These are phyloP conservation scores for Fraxinus excelsior DNA, from an alignment of 257 asterid genomes.

Conservation along the genomic window DNA sequence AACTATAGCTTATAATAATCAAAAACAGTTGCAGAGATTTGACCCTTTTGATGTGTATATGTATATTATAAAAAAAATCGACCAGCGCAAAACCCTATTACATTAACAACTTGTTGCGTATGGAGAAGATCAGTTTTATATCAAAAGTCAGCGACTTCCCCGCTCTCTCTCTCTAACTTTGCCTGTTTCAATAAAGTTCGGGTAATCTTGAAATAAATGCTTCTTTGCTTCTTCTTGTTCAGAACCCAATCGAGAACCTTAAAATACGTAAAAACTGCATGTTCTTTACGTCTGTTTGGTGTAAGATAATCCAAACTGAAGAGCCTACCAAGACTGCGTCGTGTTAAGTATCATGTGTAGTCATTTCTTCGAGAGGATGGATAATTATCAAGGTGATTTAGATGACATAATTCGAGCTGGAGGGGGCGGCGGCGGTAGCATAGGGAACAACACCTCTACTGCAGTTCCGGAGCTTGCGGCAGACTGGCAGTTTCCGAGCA, in stretches of 20 bases:
- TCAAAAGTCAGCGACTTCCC: slow-evolving; percentile 67
- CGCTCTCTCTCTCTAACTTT: slow-evolving; percentile 28
- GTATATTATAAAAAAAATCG: slow-evolving; percentile 17
- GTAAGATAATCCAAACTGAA: slow-evolving; percentile 25
- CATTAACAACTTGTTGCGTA: slow-evolving; percentile 47
- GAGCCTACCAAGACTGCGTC: slow-evolving; percentile 24
- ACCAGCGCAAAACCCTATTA: slow-evolving; percentile 37
- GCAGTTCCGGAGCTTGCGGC: slow-evolving; percentile 21
- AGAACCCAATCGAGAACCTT: slow-evolving; percentile 21
- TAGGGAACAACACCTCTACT: slow-evolving; percentile 10
- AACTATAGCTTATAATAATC: slow-evolving; percentile 33
- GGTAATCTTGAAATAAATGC: slow-evolving; percentile 2
- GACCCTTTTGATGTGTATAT: slow-evolving; percentile 32
- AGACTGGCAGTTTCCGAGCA: slow-evolving; percentile 54
- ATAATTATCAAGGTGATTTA: slow-evolving; percentile 71
- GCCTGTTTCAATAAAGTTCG: slow-evolving; percentile 12
- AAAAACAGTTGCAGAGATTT: slow-evolving; percentile 47
- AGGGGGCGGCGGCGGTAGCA: slow-evolving; percentile 12
- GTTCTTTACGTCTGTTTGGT: slow-evolving; percentile 34
- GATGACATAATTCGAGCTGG: slow-evolving; percentile 69
- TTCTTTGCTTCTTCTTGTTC: slow-evolving; percentile 8
- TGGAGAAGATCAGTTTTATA: slow-evolving; percentile 38
- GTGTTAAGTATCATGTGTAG: slow-evolving; percentile 45
- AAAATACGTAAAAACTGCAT: slow-evolving; percentile 25
- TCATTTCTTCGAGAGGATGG: slow-evolving; percentile 50